phyloP scores from a whole-genome alignment of 2,329 filamentous ascomycete genomes.

The Neurospora crassa region DNA sequence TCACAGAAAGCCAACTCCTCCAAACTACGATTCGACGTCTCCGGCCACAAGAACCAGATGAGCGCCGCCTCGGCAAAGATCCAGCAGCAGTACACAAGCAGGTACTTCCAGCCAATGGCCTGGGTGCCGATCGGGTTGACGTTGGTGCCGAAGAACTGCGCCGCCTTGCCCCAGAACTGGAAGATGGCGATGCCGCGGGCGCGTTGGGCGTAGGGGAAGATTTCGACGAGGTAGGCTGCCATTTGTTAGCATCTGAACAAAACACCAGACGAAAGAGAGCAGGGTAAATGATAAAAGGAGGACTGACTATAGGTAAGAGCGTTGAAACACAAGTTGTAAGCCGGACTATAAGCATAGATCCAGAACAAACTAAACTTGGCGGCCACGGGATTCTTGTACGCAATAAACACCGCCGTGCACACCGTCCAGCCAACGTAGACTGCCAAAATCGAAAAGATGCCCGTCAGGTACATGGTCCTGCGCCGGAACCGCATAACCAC shows the following conservation, averaged over 20 bases:
- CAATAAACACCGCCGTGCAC: conserved; percentile 28
- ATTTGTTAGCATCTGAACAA: conserved; percentile 10
- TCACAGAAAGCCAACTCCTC: conserved; percentile 21
- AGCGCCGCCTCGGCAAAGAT: conserved; percentile 20
- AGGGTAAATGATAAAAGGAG: conserved; percentile 11
- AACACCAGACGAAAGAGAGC: too few species aligned
- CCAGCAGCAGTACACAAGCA: conserved; percentile 24
- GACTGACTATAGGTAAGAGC: conserved; percentile 50
- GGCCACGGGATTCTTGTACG: conserved; percentile 24
- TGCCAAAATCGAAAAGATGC: conserved; percentile 37
- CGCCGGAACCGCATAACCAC: conserved; percentile 35
- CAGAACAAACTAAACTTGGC: conserved; percentile 40
- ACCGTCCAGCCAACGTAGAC: conserved; percentile 38
- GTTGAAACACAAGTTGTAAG: conserved; percentile 59
- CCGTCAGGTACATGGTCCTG: conserved; percentile 42
- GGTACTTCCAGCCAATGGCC: conserved; percentile 23
- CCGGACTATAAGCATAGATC: conserved; percentile 49
- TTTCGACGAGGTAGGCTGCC: conserved; percentile 24
- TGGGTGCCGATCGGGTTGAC: conserved; percentile 24
- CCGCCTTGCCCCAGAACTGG: conserved; percentile 23
- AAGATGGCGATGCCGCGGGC: conserved; percentile 24
- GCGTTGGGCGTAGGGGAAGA: conserved; percentile 23
- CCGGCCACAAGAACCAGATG: conserved; percentile 22
- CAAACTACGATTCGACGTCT: conserved; percentile 19
- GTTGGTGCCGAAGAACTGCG: conserved; percentile 23